phyloP scores from a whole-genome alignment of 2,329 filamentous ascomycete species.

The Trichoderma gracile region DNA sequence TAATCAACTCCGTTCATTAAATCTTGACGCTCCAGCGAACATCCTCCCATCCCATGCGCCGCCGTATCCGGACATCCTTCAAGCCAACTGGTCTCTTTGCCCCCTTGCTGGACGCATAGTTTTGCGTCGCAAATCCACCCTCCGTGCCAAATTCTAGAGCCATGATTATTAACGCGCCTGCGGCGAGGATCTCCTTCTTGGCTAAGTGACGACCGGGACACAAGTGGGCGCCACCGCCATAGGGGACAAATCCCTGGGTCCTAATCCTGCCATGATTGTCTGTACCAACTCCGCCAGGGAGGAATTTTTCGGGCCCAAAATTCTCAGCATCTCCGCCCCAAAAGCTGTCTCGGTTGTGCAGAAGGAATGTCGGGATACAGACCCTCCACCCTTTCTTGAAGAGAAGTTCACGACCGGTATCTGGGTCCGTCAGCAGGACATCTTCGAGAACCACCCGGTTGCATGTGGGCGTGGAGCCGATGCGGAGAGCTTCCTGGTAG shows the following conservation, averaged over 20 bases:
- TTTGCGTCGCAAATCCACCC: not conserved
- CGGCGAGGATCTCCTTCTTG: constrained; percentile 11
- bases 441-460: constrained; percentile 19
- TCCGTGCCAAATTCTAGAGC: not conserved
- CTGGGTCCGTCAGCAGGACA: not conserved
- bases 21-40: constrained; percentile 1
- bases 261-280: not conserved
- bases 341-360: not conserved
- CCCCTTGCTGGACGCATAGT: not conserved
- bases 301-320: constrained; percentile 5
- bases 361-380: constrained; percentile 7
- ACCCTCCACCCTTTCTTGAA: constrained; percentile 8
- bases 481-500: constrained; percentile 13
- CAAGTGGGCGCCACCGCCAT: constrained; percentile 11
- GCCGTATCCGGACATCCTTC: not conserved
- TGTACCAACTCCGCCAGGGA: not conserved
- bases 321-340: constrained; percentile 10
- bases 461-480: constrained; percentile 2
- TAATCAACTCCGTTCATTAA: too few species aligned
- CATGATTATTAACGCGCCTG: not conserved
- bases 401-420: not conserved
- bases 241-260: constrained; percentile 10
- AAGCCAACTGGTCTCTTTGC: not conserved
- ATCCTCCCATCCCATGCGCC: not conserved
- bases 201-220: constrained; percentile 15